A percentile compares a stretch with the other conserved stretches of the same genome.
Conservation (phyloP, 2,329 filamentous ascomycete genomes). For the Sporothrix phasma region DNA sequence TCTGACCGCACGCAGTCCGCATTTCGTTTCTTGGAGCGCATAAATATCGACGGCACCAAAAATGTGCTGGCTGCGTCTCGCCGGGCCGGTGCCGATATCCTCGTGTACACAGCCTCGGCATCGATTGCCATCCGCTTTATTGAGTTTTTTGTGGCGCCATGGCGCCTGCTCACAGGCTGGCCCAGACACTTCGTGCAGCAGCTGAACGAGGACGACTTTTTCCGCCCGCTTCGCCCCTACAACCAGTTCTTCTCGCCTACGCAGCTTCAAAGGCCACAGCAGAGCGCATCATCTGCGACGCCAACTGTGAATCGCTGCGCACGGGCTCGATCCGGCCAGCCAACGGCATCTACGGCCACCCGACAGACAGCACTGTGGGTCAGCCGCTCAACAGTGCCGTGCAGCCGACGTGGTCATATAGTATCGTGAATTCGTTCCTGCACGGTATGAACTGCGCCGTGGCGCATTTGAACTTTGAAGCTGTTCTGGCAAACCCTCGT, state of each 20-base stretch:
- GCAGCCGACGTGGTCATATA: conserved; percentile 33
- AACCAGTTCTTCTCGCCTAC: conserved; percentile 36
- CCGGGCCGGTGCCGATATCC: conserved; percentile 32
- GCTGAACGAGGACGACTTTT: conserved; percentile 33
- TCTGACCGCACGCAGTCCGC: conserved; percentile 33
- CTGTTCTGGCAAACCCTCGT: conserved; percentile 25
- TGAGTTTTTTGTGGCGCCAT: conserved; percentile 30
- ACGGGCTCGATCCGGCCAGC: conserved; percentile 43
- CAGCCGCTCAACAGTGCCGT: conserved; percentile 31
- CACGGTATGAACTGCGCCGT: conserved; percentile 34
- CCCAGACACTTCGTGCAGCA: conserved; percentile 32
- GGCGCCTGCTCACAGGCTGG: conserved; percentile 28
- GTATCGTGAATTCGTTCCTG: conserved; percentile 32
- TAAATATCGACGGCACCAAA: conserved; percentile 38
- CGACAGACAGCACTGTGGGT: conserved; percentile 37
- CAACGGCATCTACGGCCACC: conserved; percentile 44
- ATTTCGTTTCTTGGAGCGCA: conserved; percentile 30
- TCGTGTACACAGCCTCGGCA: conserved; percentile 38
- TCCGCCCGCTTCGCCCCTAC: conserved; percentile 28
- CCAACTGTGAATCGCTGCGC: conserved; percentile 30
- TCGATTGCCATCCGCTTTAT: conserved; percentile 33
- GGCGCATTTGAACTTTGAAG: conserved; percentile 34
- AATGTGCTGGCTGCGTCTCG: conserved; percentile 36
- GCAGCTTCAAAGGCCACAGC: conserved; percentile 37
- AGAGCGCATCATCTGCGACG: conserved; percentile 33